These are phyloP conservation scores for Suillus variegatus DNA, from an alignment of 768 basidiomycete species.

Conservation along the genomic window DNA sequence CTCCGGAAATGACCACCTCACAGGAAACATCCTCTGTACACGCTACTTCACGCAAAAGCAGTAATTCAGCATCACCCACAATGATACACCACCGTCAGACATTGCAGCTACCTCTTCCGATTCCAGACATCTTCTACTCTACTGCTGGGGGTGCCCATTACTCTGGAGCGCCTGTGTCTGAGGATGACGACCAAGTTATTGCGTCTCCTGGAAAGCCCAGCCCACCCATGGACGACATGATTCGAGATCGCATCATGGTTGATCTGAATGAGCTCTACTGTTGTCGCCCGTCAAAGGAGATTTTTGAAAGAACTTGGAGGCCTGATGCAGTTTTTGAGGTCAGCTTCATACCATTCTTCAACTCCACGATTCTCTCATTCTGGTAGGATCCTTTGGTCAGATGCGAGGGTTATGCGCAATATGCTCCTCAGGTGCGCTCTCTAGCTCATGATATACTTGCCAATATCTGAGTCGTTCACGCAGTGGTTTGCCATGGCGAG, in stretches of 20 bases:
- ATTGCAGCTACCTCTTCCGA: constrained; percentile 45
- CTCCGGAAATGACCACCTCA: constrained; percentile 5
- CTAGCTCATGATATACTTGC: neutral
- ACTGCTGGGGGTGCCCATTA: constrained; percentile 67
- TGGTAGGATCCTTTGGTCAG: constrained; percentile 49
- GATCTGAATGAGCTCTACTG: constrained; percentile 62
- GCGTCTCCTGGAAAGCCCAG: neutral
- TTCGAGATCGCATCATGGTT: constrained; percentile 51
- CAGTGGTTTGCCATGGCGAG: constrained; percentile 59
- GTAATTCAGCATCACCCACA: constrained; percentile 32
- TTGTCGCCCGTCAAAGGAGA: constrained; percentile 51
- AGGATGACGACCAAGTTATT: constrained; percentile 12
- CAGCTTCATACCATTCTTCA: neutral
- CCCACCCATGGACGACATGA: constrained; percentile 30
- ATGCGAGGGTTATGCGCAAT: constrained; percentile 51
- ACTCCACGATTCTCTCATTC: neutral
- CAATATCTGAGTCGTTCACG: neutral
- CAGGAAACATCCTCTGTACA: neutral
- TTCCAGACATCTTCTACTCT: constrained; percentile 53
- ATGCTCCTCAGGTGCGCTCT: constrained; percentile 52
- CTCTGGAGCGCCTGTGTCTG: constrained; percentile 45
- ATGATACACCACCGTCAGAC: constrained; percentile 47
- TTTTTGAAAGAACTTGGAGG: constrained; percentile 54
- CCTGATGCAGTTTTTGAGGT: constrained; percentile 59
- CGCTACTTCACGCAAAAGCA: neutral